A percentile compares a stretch with the other conserved stretches of the same genome.
These are phyloP conservation scores for Excoecaria cochinchinensis DNA, from an alignment of 345 rosid species.

Conservation along the genomic window DNA sequence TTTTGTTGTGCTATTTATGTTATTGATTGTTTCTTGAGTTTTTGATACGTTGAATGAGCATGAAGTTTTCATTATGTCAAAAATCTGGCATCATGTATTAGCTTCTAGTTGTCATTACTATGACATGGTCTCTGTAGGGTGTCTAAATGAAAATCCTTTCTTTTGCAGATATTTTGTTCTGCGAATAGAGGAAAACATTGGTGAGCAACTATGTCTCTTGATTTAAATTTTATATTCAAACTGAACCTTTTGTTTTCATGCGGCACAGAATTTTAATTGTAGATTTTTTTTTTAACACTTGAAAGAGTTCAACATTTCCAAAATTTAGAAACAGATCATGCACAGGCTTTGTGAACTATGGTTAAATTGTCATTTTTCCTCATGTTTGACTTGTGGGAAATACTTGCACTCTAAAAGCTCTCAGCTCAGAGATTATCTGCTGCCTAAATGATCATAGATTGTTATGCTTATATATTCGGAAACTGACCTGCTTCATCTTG, in stretches of 20 bases:
- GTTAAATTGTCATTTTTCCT: background rate
- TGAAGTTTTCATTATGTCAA: background rate
- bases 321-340: too few relatives aligned
- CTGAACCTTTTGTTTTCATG: background rate
- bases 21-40: background rate
- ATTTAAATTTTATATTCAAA: slow-evolving; percentile 16
- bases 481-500: background rate
- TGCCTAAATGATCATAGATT: background rate
- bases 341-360: background rate
- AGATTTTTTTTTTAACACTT: background rate
- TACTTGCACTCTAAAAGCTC: background rate
- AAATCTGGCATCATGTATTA: background rate
- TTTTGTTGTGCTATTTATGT: slow-evolving; percentile 5
- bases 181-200: slow-evolving; percentile 93
- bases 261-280: background rate
- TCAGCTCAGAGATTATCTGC: background rate
- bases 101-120: slow-evolving; percentile 12
- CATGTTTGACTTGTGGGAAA: background rate
- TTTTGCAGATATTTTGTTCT: slow-evolving; percentile 97
- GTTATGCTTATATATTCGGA: background rate
- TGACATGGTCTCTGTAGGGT: slow-evolving; percentile 5
- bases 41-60: background rate
- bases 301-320: too few relatives aligned
- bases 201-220: slow-evolving; percentile 43
- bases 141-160: slow-evolving; percentile 20